Evolutionary conservation across 257 asterid genomes (phyloP), one percentile per base, ranked within the genome.

Genomic region (Anisodus acutangulus): DNA sequence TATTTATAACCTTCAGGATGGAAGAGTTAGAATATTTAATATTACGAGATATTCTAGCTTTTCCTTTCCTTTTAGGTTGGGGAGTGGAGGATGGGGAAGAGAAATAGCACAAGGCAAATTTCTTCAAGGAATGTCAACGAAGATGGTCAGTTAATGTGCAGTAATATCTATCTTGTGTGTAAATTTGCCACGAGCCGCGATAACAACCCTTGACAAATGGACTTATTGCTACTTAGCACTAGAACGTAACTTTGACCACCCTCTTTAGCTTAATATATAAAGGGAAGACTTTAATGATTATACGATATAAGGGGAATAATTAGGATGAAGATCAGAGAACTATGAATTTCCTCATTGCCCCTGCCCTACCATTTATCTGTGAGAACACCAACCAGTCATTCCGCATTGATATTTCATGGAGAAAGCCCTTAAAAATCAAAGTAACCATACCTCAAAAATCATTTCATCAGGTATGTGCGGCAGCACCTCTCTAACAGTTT

Each of bases 381-480:
- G 39, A 76, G 47, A 76, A 53, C 64, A 53, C 82, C 66, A 53
- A 8, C 66, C 66, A 78, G 15, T 78, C 64, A 26, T 78, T 76
- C 51, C 6, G 66, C 80, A 45, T 19, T 10, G 59, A 2, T 45
- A 47, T 72, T 70, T 47, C 80, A 72, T 45, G 80, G 39, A 45
- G 35, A 70, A 51, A 79, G 68, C 19, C 55, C 17, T 76, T 45
- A 62, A 81, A 47, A 39, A 31, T 17, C 62, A 12, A 84, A 26
- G 64, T 16, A 15, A 78, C 12, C 62, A 15, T 83, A 94, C 98
- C 98, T 93, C 94, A 58, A 94, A 87, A 84, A 94, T 93, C 67
- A 93, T 41, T 83, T 93, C 96, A 80, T 92, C 96, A 37, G 95
- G 96, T 82, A 94, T 81, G 86, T 94, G 98, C 59, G 98, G 98